Base-by-base conservation (phyloP, 176 grass and related monocot species). In the Aegilops umbellulata region DNA sequence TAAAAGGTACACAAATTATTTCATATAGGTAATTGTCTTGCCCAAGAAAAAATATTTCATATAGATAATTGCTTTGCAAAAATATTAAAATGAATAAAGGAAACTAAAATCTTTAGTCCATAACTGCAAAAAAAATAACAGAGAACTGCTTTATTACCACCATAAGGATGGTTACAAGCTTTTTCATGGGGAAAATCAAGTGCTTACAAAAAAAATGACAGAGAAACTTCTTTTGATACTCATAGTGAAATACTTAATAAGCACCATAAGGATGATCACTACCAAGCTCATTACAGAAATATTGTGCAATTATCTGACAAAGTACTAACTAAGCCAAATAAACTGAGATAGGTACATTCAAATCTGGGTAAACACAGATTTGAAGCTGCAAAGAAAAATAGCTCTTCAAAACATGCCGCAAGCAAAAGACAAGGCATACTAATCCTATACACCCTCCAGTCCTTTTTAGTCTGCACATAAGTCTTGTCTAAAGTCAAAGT, bases 1-100 rank as follows among this genome's bases (percentile, higher is more conserved):
- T 99, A 64, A 82, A 53, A 82, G 55, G 55, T 23, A 64, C 3
- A 35, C 13, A 70, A 70, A 25, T 57, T 12, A 82, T 57, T 70
- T 58, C 5, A 31, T 19, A 69, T 6, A 44, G 64, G 35, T 49
- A 31, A 35, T 69, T 80, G 17, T 47, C 42, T 38, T 27, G 47
- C 25, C n/a, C 5, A 31, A 69, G 77, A 27, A 49, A 13, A 11
- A 19, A 29, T 20, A 38, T 38, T 38, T 38, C 35, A 38, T 38
- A 38, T 38, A 30, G 27, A 29, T 24, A 10, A 65, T 2, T 3
- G 6, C 7, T 25, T 51, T 36, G 26, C 64, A 30, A 79, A 60
- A 62, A 71, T 60, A 53, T 19, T 34, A 86, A n/a, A 24, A 34
- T 41, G 14, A 2, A 64, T 65, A 7, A 66, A 58, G 39, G 22